phyloP scores from a whole-genome alignment of 83 land plant genomes.

The Thuja plicata region DNA sequence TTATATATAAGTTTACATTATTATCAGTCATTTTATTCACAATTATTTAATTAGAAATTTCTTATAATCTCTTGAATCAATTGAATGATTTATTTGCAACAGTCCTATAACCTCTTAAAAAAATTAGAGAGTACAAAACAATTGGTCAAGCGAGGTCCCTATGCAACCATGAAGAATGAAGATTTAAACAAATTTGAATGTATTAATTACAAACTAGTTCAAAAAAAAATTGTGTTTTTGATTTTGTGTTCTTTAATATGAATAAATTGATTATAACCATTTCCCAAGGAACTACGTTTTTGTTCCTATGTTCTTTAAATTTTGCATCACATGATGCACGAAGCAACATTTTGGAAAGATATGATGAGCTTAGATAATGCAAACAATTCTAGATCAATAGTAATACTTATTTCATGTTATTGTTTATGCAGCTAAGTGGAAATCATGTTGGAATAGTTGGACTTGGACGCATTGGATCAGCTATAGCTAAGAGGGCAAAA shows the following conservation, averaged over 20 bases:
- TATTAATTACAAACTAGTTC: neutral
- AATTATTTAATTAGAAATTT: too few relatives aligned
- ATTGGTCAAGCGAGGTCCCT: neutral
- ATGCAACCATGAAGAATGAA: neutral
- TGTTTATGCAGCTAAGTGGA: constrained; percentile 59
- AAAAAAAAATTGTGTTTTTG: too few relatives aligned
- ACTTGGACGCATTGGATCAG: constrained; percentile 73
- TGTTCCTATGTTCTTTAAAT: neutral
- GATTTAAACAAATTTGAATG: neutral
- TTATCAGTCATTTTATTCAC: too few relatives aligned
- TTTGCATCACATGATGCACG: neutral
- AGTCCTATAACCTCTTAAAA: too few relatives aligned
- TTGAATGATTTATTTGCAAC: too few relatives aligned
- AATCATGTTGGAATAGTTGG: constrained; percentile 84
- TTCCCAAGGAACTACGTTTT: neutral
- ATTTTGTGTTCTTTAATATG: too few relatives aligned
- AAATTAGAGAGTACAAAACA: too few relatives aligned
- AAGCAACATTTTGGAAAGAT: neutral
- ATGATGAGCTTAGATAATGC: neutral
- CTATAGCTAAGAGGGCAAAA: constrained; percentile 69
- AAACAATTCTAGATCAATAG: neutral
- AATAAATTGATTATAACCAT: too few relatives aligned
- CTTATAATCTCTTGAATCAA: too few relatives aligned
- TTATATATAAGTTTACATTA: too few relatives aligned
- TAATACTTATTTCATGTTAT: neutral